Percentiles rank a stretch among this genome's conserved stretches.
phyloP scores from a whole-genome alignment of 768 basidiomycete genomes.

The Lactifluus volemus region DNA sequence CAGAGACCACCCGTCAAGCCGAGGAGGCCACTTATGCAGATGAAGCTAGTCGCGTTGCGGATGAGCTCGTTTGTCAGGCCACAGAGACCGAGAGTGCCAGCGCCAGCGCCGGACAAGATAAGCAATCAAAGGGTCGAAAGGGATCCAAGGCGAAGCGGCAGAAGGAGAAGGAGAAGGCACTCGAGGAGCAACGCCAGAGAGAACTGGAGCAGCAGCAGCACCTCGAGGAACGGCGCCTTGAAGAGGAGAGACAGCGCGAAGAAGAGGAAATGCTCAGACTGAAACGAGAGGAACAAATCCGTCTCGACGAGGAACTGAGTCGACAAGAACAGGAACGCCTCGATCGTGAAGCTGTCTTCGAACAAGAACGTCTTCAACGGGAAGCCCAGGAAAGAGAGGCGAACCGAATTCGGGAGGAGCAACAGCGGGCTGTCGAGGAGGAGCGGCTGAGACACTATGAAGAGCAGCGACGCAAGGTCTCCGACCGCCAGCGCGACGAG shows the following conservation, averaged over 20 bases:
- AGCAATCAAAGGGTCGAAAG: constrained; percentile 6
- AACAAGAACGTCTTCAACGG: background rate
- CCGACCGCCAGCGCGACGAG: constrained; percentile 21
- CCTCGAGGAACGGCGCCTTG: constrained; percentile 8
- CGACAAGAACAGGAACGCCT: constrained; percentile 15
- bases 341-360: constrained; percentile 2
- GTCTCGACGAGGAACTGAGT: constrained; percentile 13
- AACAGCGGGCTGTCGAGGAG: constrained; percentile 8
- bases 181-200: constrained; percentile 13
- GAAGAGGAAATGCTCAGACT: constrained; percentile 31
- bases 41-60: background rate
- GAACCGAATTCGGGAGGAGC: constrained; percentile 10
- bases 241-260: constrained; percentile 21
- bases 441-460: constrained; percentile 26
- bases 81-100: background rate
- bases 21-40: constrained; percentile 1
- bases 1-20: background rate
- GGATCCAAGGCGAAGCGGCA: constrained; percentile 16
- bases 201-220: constrained; percentile 1
- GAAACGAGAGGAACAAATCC: constrained; percentile 14
- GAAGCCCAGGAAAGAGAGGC: constrained; percentile 10
- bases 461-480: constrained; percentile 27
- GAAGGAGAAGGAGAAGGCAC: constrained; percentile 17
- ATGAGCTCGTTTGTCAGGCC: background rate
- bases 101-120: constrained; percentile 2